Percentiles rank a stretch among this genome's conserved stretches.
Evolutionary conservation across 208 protist species (phyloP).

Genomic region (Trypanosomatidae sp.): DNA sequence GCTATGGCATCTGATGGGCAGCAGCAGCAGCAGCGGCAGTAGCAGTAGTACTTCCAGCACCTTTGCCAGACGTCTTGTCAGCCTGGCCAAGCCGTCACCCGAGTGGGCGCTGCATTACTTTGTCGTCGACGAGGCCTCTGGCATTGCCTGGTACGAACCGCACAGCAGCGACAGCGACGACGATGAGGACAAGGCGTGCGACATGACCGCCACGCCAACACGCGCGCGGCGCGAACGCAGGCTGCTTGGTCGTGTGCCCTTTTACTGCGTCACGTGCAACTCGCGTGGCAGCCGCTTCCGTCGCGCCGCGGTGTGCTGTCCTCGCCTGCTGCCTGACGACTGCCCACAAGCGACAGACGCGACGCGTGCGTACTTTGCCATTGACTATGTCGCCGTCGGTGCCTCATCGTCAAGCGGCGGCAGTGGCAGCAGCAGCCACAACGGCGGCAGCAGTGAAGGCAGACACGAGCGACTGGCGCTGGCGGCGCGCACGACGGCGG

Average conservation of each 20-base stretch:
- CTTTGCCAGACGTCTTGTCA: no score
- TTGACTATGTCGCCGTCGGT: slow-evolving; percentile 29
- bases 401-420: no score
- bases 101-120: slow-evolving; percentile 31
- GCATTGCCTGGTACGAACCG: slow-evolving; percentile 31
- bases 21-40: no score
- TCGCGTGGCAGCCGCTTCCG: slow-evolving; percentile 58
- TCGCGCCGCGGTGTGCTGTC: slow-evolving; percentile 51
- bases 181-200: not conserved
- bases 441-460: not conserved
- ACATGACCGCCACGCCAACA: no score
- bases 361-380: slow-evolving; percentile 26
- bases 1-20: no score
- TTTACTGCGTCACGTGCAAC: slow-evolving; percentile 35
- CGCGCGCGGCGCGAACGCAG: no score
- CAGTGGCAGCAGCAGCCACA: not conserved
- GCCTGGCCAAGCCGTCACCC: no score
- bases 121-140: slow-evolving; percentile 17
- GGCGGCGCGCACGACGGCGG: slow-evolving; percentile 10
- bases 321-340: slow-evolving; percentile 38
- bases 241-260: slow-evolving; percentile 19
- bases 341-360: slow-evolving; percentile 24
- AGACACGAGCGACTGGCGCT: slow-evolving; percentile 21
- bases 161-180: not conserved
- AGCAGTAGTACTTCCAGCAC: no score